Conservation (phyloP, 257 asterid species). For the Thymus quinquecostatus region DNA sequence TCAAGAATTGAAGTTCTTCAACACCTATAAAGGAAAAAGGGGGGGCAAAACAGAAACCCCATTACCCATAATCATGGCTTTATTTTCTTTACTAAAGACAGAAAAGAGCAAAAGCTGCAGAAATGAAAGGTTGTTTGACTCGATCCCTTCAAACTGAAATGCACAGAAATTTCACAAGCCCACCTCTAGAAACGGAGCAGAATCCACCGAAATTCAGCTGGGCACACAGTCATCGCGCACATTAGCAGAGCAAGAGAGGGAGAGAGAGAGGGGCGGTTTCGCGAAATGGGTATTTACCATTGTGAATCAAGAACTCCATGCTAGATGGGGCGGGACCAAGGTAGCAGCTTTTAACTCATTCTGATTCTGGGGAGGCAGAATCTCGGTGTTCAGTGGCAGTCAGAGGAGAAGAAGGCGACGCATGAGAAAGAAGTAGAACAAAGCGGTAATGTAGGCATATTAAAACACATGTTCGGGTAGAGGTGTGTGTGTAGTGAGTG, state of each 20-base stretch:
- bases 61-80: constrained; percentile 26
- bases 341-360: constrained; percentile 23
- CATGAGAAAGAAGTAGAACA: neutral
- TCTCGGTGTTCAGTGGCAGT: constrained; percentile 19
- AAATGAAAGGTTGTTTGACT: constrained; percentile 39
- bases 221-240: neutral
- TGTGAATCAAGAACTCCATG: constrained; percentile 24
- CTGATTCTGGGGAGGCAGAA: constrained; percentile 3
- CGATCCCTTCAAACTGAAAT: constrained; percentile 26
- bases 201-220: neutral
- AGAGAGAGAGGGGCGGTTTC: constrained; percentile 12
- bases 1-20: constrained; percentile 29
- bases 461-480: neutral
- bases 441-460: neutral
- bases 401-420: constrained; percentile 16
- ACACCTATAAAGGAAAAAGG: neutral
- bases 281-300: constrained; percentile 26
- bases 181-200: constrained; percentile 39
- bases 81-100: constrained; percentile 33
- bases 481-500: neutral
- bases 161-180: constrained; percentile 24
- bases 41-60: neutral
- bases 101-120: constrained; percentile 27
- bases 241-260: neutral
- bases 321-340: constrained; percentile 6